These are phyloP conservation scores for Naganishia friedmannii DNA, from an alignment of 768 basidiomycete genomes.

Conservation along the genomic window DNA sequence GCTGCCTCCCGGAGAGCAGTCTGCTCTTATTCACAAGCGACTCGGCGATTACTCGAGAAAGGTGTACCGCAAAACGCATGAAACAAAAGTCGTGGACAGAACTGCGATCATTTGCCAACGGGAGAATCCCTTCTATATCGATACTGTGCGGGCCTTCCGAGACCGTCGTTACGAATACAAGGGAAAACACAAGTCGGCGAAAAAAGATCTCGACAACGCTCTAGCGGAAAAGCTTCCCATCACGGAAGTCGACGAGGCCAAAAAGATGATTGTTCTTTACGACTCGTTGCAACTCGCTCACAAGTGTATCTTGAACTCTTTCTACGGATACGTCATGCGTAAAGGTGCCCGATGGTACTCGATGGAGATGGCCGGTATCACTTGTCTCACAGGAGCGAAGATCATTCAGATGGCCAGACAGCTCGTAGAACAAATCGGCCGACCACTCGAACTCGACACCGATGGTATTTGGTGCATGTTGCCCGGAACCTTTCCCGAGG, in stretches of 20 bases:
- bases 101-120: constrained; percentile 94
- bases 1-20: constrained; percentile 78
- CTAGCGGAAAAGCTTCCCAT: constrained; percentile 67
- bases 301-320: constrained; percentile 99
- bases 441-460: constrained; percentile 94
- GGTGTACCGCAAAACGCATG: constrained; percentile 97
- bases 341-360: constrained; percentile 99
- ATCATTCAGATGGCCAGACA: constrained; percentile 99
- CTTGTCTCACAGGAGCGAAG: constrained; percentile 91
- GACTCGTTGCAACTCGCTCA: constrained; percentile 98
- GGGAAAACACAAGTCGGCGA: constrained; percentile 97
- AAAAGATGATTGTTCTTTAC: constrained; percentile 97
- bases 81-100: constrained; percentile 88
- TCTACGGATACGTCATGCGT: constrained; percentile 99
- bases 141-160: constrained; percentile 93
- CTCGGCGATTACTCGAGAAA: constrained; percentile 97
- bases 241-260: constrained; percentile 89
- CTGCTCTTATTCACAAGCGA: constrained; percentile 88
- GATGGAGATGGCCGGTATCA: constrained; percentile 99
- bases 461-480: constrained; percentile 99
- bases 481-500: constrained; percentile 93
- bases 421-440: constrained; percentile 93
- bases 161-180: constrained; percentile 99
- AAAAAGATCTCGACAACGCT: constrained; percentile 86
- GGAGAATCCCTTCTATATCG: constrained; percentile 98